Conservation (phyloP, 179 eudicot species). For the Drosera spatulata region DNA sequence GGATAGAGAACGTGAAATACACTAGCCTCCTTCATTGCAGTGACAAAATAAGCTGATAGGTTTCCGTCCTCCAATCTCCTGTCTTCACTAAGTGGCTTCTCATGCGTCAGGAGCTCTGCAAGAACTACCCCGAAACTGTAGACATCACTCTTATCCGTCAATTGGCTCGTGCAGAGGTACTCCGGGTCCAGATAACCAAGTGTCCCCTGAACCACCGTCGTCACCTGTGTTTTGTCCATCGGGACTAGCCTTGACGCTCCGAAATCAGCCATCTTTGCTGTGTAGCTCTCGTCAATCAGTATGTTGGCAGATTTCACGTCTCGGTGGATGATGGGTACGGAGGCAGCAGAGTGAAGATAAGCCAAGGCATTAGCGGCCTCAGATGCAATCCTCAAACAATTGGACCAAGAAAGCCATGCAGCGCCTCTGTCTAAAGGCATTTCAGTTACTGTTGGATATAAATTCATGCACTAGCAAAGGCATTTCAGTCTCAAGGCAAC, state of each 20-base stretch:
- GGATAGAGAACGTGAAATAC: slow-evolving; percentile 3
- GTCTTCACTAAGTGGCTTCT: slow-evolving; percentile 2
- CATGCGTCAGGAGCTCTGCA: background rate
- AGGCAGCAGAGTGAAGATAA: slow-evolving; percentile 9
- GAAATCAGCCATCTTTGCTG: slow-evolving; percentile 10
- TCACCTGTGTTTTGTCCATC: slow-evolving; percentile 8
- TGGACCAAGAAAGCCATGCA: slow-evolving; percentile 3
- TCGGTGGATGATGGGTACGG: background rate
- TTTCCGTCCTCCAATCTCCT: background rate
- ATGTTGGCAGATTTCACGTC: slow-evolving; percentile 10
- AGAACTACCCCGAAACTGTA: slow-evolving; percentile 13
- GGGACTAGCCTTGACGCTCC: slow-evolving; percentile 7
- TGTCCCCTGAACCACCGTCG: slow-evolving; percentile 6
- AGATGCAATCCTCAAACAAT: slow-evolving; percentile 6
- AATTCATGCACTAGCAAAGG: slow-evolving; percentile 9
- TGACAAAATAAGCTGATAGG: slow-evolving; percentile 5
- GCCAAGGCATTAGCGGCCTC: slow-evolving; percentile 4
- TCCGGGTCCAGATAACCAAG: slow-evolving; percentile 10
- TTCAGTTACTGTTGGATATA: background rate
- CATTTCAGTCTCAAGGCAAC: slow-evolving; percentile 4
- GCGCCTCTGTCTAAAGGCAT: too few species aligned
- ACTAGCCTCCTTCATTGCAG: background rate
- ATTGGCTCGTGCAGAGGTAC: slow-evolving; percentile 4
- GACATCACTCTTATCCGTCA: slow-evolving; percentile 10
- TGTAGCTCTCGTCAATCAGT: slow-evolving; percentile 5